Percentiles rank a stretch among this genome's conserved stretches.
These are phyloP conservation scores for Malassezia dermatis DNA, from an alignment of 1,284 basidiomycete species.

Conservation along the genomic window DNA sequence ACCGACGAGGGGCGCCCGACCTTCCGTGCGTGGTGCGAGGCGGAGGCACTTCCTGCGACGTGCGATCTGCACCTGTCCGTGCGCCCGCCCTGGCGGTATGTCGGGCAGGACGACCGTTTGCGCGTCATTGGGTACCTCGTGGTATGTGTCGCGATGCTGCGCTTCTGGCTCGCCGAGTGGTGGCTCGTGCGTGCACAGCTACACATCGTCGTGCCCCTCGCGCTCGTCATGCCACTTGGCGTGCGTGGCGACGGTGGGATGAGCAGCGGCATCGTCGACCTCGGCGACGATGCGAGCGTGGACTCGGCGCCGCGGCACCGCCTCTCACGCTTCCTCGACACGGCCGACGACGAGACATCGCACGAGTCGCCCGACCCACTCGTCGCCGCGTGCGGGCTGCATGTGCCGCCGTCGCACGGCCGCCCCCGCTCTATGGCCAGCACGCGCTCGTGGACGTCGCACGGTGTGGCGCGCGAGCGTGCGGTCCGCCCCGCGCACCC, in stretches of 20 bases:
- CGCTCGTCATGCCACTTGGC: slow-evolving; percentile 11
- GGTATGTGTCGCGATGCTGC: slow-evolving; percentile 4
- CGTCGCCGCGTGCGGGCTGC: slow-evolving; percentile 7
- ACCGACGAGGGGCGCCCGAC: not conserved
- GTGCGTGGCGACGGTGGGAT: slow-evolving; percentile 12
- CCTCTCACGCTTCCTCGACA: not conserved
- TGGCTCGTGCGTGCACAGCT: slow-evolving; percentile 17
- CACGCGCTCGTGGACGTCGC: not conserved
- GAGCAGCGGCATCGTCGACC: slow-evolving; percentile 14
- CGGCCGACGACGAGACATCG: not conserved
- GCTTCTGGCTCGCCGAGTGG: slow-evolving; percentile 17
- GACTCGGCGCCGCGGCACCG: not conserved
- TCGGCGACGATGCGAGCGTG: not conserved
- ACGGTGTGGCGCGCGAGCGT: not conserved
- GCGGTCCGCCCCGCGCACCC: slow-evolving; percentile 14
- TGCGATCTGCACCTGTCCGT: not conserved
- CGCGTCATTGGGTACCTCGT: slow-evolving; percentile 6
- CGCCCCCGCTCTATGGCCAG: not conserved
- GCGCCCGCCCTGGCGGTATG: slow-evolving; percentile 4
- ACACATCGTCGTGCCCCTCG: slow-evolving; percentile 5
- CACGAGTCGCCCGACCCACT: slow-evolving; percentile 5
- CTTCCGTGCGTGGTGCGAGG: slow-evolving; percentile 10
- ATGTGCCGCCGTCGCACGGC: not conserved
- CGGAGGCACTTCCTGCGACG: not conserved
- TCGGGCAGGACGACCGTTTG: slow-evolving; percentile 8